Evolutionary conservation across 345 rosid species (phyloP).

Genomic region (Anacardium occidentale): DNA sequence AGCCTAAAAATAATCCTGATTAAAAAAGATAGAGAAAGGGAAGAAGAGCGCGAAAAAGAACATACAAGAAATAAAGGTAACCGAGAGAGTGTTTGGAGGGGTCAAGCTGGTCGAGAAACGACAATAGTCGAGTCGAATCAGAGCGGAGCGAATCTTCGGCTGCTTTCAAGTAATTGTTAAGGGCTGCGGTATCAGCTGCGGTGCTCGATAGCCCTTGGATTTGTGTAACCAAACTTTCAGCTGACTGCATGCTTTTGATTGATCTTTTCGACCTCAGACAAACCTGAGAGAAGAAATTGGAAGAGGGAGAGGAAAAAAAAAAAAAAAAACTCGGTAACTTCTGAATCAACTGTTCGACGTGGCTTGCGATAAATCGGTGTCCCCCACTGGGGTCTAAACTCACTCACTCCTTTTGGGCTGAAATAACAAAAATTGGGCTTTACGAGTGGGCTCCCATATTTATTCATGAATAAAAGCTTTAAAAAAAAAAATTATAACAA

Average conservation of each 20-base stretch:
- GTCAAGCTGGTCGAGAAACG: slow-evolving; percentile 66
- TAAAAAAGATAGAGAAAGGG: neutral
- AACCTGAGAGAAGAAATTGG: neutral
- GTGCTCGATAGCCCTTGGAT: slow-evolving; percentile 59
- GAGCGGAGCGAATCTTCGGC: slow-evolving; percentile 55
- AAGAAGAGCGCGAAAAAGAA: slow-evolving; percentile 6
- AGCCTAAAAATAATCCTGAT: neutral
- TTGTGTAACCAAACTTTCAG: slow-evolving; percentile 53
- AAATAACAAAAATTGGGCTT: neutral
- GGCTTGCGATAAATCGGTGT: neutral
- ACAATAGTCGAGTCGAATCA: slow-evolving; percentile 36
- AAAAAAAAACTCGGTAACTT: neutral
- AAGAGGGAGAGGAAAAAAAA: too few species aligned
- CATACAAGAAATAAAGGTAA: slow-evolving; percentile 66
- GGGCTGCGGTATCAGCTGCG: slow-evolving; percentile 46
- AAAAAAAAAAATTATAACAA: too few species aligned
- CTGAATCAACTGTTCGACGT: neutral
- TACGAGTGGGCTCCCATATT: too few species aligned
- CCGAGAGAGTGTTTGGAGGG: slow-evolving; percentile 70
- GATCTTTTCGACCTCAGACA: neutral
- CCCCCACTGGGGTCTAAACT: too few species aligned
- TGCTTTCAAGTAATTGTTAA: slow-evolving; percentile 45
- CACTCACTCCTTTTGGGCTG: neutral
- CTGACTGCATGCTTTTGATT: slow-evolving; percentile 34
- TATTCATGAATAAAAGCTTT: too few species aligned